Conservation (phyloP, 805 yeast genomes). For the Metschnikowia henanensis region DNA sequence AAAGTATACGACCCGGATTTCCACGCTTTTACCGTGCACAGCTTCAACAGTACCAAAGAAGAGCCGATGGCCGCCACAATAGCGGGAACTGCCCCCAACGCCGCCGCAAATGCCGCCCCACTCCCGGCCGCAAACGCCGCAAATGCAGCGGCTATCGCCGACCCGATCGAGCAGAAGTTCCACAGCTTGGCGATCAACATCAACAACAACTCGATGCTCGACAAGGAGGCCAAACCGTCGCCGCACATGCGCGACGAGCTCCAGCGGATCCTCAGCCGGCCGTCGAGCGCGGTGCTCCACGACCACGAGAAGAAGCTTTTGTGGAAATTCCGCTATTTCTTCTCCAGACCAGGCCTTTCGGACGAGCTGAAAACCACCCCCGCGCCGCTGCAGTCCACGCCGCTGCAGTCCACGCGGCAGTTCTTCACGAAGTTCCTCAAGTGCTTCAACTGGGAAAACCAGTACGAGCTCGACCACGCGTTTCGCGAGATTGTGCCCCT, state of each 20-base stretch:
- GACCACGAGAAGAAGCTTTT: slow-evolving; percentile 83
- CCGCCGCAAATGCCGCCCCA: too few relatives aligned
- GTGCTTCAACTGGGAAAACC: slow-evolving; percentile 87
- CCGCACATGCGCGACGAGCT: slow-evolving; percentile 78
- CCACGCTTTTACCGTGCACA: slow-evolving; percentile 17
- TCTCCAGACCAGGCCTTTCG: slow-evolving; percentile 44
- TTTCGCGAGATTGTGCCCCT: slow-evolving; percentile 67
- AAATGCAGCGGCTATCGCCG: too few relatives aligned
- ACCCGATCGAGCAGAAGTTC: slow-evolving; percentile 88
- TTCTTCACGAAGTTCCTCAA: slow-evolving; percentile 77
- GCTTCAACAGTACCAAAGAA: slow-evolving; percentile 10
- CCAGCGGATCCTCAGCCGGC: slow-evolving; percentile 64
- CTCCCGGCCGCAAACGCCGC: too few relatives aligned
- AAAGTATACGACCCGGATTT: slow-evolving; percentile 49
- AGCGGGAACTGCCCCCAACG: neutral
- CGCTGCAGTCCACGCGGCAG: slow-evolving; percentile 47
- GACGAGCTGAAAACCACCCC: slow-evolving; percentile 22
- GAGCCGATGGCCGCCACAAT: slow-evolving; percentile 2
- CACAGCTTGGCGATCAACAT: slow-evolving; percentile 77
- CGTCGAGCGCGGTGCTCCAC: slow-evolving; percentile 79
- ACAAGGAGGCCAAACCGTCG: slow-evolving; percentile 85
- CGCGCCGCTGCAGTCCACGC: slow-evolving; percentile 49
- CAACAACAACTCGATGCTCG: slow-evolving; percentile 73
- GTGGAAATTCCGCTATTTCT: slow-evolving; percentile 88
- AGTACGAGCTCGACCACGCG: slow-evolving; percentile 76